Conservation (phyloP, 164 flowering plant species). For the Vitis rotundifolia region DNA sequence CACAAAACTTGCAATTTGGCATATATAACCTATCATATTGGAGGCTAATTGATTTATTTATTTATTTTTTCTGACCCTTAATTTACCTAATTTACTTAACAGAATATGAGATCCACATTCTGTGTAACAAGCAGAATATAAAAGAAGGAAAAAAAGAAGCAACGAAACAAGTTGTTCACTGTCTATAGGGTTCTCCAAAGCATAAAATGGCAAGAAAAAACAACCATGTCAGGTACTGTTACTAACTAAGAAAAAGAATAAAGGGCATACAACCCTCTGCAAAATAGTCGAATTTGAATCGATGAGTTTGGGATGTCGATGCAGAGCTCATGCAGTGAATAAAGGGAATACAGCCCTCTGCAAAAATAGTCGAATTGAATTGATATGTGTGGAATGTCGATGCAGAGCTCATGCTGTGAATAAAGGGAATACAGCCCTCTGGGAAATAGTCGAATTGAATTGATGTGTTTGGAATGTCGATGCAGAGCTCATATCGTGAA, state of each 20-base stretch:
- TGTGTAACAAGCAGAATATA: constrained; percentile 4
- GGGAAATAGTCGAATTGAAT: constrained; percentile 45
- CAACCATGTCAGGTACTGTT: constrained; percentile 24
- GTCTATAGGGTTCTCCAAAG: constrained; percentile 17
- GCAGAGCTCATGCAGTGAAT: constrained; percentile 14
- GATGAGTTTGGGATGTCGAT: constrained; percentile 43
- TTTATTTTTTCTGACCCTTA: neutral
- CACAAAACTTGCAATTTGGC: constrained; percentile 4
- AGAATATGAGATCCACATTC: constrained; percentile 4
- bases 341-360: too few relatives aligned
- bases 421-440: constrained; percentile 51
- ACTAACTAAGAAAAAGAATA: constrained; percentile 27
- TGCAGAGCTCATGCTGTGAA: constrained; percentile 22
- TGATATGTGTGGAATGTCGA: too few relatives aligned
- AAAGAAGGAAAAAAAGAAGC: neutral
- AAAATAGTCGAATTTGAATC: constrained; percentile 34
- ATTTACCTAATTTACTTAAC: neutral
- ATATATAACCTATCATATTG: neutral
- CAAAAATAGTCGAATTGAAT: too few relatives aligned
- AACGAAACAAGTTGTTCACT: neutral
- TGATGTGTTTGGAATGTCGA: constrained; percentile 52
- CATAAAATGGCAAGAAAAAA: constrained; percentile 12
- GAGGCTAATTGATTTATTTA: neutral
- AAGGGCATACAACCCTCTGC: constrained; percentile 44
- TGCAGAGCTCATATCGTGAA: constrained; percentile 57